Percentiles rank a stretch among this genome's conserved stretches.
These are phyloP conservation scores for Trichoderma pleuroti DNA, from an alignment of 2,329 filamentous ascomycete genomes.

Conservation along the genomic window DNA sequence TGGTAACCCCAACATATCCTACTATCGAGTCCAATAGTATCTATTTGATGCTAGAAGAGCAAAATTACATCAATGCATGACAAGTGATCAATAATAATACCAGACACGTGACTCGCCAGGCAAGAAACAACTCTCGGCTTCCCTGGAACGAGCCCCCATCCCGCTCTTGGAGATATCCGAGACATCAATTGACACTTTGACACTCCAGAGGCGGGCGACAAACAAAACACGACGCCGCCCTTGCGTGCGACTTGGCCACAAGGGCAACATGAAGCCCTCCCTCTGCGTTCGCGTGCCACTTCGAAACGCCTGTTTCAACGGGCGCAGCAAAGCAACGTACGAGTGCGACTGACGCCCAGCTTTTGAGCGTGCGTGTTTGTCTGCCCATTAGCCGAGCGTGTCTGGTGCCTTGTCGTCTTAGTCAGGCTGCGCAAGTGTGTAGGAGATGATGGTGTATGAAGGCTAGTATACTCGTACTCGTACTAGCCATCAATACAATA, in stretches of 20 bases:
- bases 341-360: not conserved
- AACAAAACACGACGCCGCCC: not conserved
- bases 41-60: not conserved
- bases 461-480: no score
- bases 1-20: not conserved
- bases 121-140: not conserved
- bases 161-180: not conserved
- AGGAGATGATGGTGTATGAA: not conserved
- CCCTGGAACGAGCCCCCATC: not conserved
- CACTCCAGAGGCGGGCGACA: not conserved
- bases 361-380: not conserved
- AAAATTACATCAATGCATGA: not conserved
- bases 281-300: not conserved
- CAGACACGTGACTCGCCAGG: not conserved
- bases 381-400: not conserved
- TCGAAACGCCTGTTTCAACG: constrained; percentile 1
- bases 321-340: not conserved
- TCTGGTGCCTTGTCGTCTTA: not conserved
- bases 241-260: not conserved
- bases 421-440: not conserved
- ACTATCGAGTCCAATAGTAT: not conserved
- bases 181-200: not conserved
- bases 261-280: not conserved
- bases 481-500: not conserved
- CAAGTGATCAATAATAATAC: not conserved